Evolutionary conservation across 2,329 filamentous ascomycete species (phyloP).

Genomic region (Beauveria varroae): DNA sequence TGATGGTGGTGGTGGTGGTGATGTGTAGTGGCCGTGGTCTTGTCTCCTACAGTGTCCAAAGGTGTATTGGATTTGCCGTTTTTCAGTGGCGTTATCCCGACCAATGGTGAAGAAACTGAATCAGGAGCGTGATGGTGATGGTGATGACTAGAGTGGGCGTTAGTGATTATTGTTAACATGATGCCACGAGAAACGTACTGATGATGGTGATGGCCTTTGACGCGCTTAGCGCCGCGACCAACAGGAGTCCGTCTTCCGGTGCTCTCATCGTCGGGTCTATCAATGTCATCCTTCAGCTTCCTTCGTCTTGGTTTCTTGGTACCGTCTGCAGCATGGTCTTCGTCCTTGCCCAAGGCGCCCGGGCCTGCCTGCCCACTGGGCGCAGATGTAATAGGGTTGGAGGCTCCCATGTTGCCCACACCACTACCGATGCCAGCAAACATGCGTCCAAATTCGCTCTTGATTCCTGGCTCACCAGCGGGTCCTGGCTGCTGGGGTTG

Average conservation of each 20-base stretch:
- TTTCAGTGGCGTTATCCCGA: constrained; percentile 39
- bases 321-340: constrained; percentile 37
- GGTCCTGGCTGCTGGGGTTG: constrained; percentile 74
- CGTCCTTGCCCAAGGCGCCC: constrained; percentile 43
- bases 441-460: constrained; percentile 90
- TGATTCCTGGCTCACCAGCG: constrained; percentile 78
- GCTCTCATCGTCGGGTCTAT: constrained; percentile 57
- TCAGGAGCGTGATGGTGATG: constrained; percentile 51
- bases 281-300: constrained; percentile 71
- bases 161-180: constrained; percentile 13
- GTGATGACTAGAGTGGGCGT: constrained; percentile 33
- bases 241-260: constrained; percentile 55
- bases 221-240: constrained; percentile 49
- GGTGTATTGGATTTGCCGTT: constrained; percentile 39
- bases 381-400: constrained; percentile 40
- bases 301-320: constrained; percentile 52
- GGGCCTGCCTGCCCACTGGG: constrained; percentile 39
- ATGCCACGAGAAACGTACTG: constrained; percentile 42
- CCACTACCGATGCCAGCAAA: constrained; percentile 80
- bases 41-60: constrained; percentile 38
- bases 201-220: constrained; percentile 65
- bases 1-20: constrained; percentile 49
- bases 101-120: constrained; percentile 34
- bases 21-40: constrained; percentile 28
- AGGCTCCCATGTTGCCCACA: constrained; percentile 41